Conservation (phyloP, 1,284 basidiomycete genomes). For the Malassezia sp. region DNA sequence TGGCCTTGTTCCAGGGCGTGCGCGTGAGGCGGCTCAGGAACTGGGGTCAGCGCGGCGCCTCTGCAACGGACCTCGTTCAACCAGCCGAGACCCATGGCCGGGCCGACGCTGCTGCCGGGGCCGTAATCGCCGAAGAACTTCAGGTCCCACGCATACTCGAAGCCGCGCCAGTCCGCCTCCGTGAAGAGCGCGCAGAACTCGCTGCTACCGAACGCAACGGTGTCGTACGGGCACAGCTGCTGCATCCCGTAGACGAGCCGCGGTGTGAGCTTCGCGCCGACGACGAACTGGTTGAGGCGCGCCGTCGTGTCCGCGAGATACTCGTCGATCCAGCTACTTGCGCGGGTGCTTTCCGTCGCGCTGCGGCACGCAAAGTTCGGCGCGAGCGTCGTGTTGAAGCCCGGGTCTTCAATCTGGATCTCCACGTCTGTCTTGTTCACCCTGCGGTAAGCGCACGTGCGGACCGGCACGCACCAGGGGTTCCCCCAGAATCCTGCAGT, state of each 20-base stretch:
- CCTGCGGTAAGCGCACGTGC: no score
- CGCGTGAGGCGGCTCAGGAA: constrained; percentile 28
- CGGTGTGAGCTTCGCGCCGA: constrained; percentile 23
- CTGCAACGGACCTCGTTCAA: no score
- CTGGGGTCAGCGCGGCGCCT: no score
- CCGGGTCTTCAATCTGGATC: constrained; percentile 37
- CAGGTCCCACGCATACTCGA: constrained; percentile 57
- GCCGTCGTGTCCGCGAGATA: constrained; percentile 38
- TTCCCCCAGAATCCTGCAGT: constrained; percentile 26
- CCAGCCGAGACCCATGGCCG: constrained; percentile 72
- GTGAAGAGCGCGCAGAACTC: constrained; percentile 82
- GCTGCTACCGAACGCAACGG: constrained; percentile 76
- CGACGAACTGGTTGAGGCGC: constrained; percentile 25
- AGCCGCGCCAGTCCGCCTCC: constrained; percentile 75
- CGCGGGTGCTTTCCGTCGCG: constrained; percentile 1
- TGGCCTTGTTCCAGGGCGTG: constrained; percentile 18
- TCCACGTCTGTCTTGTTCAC: constrained; percentile 25
- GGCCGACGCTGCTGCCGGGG: constrained; percentile 65
- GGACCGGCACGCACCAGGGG: no score
- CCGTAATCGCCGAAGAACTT: constrained; percentile 57
- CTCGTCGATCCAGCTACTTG: constrained; percentile 23
- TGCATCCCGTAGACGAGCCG: constrained; percentile 31
- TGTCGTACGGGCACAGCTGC: constrained; percentile 49
- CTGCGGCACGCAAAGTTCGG: constrained; percentile 35
- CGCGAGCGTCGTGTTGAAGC: constrained; percentile 41